These are phyloP conservation scores for Carallia brachiata DNA, from an alignment of 345 rosid species.

Conservation along the genomic window DNA sequence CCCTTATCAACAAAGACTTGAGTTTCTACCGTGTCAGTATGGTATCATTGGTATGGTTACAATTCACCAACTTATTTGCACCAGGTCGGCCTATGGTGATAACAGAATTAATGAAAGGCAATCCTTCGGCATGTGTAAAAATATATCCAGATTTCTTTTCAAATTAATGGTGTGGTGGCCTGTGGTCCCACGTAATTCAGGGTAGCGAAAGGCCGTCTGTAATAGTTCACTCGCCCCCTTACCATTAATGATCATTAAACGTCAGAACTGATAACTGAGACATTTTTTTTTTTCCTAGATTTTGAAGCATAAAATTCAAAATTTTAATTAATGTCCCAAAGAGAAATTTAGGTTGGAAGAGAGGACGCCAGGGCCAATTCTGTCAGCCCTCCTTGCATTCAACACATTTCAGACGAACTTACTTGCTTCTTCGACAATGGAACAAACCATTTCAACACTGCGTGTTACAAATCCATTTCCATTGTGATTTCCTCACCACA, in stretches of 20 bases:
- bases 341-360: slow-evolving; percentile 62
- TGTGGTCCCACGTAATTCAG: no score
- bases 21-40: slow-evolving; percentile 82
- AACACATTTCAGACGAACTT: slow-evolving; percentile 71
- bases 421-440: slow-evolving; percentile 69
- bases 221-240: no score
- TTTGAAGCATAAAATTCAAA: no score
- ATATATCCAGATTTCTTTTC: no score
- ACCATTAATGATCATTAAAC: no score
- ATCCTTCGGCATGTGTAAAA: no score
- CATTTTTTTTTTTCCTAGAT: no score
- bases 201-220: no score
- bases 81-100: slow-evolving; percentile 53
- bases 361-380: slow-evolving; percentile 79
- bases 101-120: no score
- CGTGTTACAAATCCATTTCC: slow-evolving; percentile 33
- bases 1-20: slow-evolving; percentile 20
- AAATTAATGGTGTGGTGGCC: no score
- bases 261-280: no score
- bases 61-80: slow-evolving; percentile 68
- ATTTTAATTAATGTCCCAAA: slow-evolving; percentile 61
- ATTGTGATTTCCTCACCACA: no score
- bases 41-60: slow-evolving; percentile 59
- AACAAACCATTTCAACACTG: slow-evolving; percentile 47
- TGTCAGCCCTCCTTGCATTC: slow-evolving; percentile 73